Evolutionary conservation across 2,329 filamentous ascomycete species (phyloP).

Genomic region (Cladosporium sp.): DNA sequence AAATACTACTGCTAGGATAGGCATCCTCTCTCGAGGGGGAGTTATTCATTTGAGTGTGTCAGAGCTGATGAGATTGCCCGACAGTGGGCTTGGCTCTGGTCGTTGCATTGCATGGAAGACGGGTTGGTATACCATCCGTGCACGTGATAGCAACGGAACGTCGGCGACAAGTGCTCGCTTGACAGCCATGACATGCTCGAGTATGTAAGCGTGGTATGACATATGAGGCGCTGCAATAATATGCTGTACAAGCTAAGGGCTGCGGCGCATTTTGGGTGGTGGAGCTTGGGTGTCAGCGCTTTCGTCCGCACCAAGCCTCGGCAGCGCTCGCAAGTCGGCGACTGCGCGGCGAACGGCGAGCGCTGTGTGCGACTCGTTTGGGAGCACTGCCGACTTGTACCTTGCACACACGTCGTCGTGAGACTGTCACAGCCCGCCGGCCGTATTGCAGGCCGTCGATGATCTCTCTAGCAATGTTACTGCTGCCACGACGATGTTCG

Average conservation of each 20-base stretch:
- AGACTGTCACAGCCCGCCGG: not conserved
- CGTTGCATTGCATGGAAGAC: not conserved
- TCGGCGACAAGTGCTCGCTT: not conserved
- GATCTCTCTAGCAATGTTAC: not conserved
- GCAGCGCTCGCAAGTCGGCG: not conserved
- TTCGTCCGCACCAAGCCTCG: not conserved
- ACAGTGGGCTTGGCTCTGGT: not conserved
- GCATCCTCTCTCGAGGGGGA: not conserved
- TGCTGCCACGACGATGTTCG: not conserved
- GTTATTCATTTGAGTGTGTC: conserved; percentile 3
- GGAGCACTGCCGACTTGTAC: not conserved
- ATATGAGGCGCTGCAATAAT: not conserved
- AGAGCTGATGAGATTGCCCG: not conserved
- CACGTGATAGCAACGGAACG: too few species aligned
- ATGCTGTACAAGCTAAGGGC: not conserved
- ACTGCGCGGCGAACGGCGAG: not conserved
- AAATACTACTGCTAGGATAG: not conserved
- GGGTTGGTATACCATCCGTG: not conserved
- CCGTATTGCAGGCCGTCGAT: not conserved
- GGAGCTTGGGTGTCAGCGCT: too few species aligned
- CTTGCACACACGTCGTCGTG: not conserved
- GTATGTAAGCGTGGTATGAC: not conserved
- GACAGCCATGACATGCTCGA: not conserved
- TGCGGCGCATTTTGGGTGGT: not conserved
- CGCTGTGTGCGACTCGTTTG: not conserved